Conservation (phyloP, 73 alveolate genomes). For the Paramecium bursaria region DNA sequence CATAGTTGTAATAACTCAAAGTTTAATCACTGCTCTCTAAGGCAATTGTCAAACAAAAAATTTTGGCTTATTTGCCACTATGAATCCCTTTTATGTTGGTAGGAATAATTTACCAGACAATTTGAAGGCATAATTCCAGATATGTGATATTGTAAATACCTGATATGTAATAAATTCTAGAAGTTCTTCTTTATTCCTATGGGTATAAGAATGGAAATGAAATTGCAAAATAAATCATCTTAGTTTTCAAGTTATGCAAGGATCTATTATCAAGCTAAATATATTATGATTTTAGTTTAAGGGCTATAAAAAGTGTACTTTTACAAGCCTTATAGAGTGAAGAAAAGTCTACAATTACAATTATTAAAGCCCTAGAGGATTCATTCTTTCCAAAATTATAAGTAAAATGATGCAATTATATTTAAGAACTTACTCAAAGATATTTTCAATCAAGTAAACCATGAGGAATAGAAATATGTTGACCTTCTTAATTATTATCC, state of each 20-base stretch:
- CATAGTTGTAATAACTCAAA: conserved; percentile 72
- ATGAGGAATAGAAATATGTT: conserved; percentile 2
- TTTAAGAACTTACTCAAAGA: conserved; percentile 55
- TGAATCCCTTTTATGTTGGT: conserved; percentile 84
- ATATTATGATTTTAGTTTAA: conserved; percentile 77
- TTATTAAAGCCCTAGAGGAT: conserved; percentile 70
- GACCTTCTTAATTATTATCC: conserved; percentile 47
- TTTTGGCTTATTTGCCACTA: conserved; percentile 76
- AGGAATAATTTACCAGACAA: conserved; percentile 81
- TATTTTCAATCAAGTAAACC: conserved; percentile 63
- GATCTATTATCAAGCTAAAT: conserved; percentile 70
- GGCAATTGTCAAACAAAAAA: conserved; percentile 70
- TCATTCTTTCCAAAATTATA: conserved; percentile 69
- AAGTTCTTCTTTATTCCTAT: conserved; percentile 54
- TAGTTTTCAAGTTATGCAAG: conserved; percentile 14
- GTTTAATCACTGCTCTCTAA: conserved; percentile 70
- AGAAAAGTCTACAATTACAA: conserved; percentile 20
- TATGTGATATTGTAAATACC: conserved; percentile 74
- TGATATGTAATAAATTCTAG: conserved; percentile 64
- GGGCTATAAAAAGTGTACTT: conserved; percentile 72
- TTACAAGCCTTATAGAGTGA: conserved; percentile 53
- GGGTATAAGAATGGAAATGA: conserved; percentile 70
- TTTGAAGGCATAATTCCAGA: conserved; percentile 76
- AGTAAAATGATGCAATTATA: conserved; percentile 55
- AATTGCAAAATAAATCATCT: conserved; percentile 47